Percentiles rank a stretch among this genome's conserved stretches.
phyloP scores from a whole-genome alignment of 352 stramenopile genomes.

The Peronosclerospora sorghi region DNA sequence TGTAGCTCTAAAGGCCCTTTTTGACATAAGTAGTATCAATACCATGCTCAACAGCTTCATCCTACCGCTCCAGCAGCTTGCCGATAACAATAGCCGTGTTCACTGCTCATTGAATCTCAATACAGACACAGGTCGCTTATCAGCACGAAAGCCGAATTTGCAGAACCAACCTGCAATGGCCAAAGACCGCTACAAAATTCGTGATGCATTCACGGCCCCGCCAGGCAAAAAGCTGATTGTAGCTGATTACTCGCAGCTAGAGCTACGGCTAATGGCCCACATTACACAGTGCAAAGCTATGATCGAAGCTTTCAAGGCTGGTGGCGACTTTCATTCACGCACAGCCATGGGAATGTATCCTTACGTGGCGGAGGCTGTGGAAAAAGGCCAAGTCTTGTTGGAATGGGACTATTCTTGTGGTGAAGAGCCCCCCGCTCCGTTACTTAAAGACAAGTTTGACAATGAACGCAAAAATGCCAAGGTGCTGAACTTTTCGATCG shows the following conservation, averaged over 20 bases:
- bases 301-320: slow-evolving; percentile 93
- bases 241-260: slow-evolving; percentile 99
- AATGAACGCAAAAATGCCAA: slow-evolving; percentile 97
- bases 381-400: slow-evolving; percentile 92
- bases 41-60: slow-evolving; percentile 99
- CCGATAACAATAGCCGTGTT: slow-evolving; percentile 90
- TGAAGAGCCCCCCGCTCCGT: slow-evolving; percentile 76
- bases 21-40: slow-evolving; percentile 95
- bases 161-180: slow-evolving; percentile 94
- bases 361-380: slow-evolving; percentile 93
- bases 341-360: slow-evolving; percentile 99
- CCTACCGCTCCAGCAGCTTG: slow-evolving; percentile 85
- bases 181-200: slow-evolving; percentile 84
- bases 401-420: slow-evolving; percentile 95
- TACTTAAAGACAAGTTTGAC: slow-evolving; percentile 97
- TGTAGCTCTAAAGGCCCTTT: slow-evolving; percentile 89
- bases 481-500: slow-evolving; percentile 99
- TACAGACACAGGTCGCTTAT: slow-evolving; percentile 97
- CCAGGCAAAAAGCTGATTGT: slow-evolving; percentile 96
- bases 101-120: slow-evolving; percentile 99
- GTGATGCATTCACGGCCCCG: slow-evolving; percentile 87
- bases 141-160: slow-evolving; percentile 94
- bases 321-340: slow-evolving; percentile 89
- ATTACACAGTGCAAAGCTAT: slow-evolving; percentile 98
- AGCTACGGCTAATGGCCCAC: slow-evolving; percentile 96